Conservation (phyloP, 2,329 filamentous ascomycete species). For the Diaporthe eres region DNA sequence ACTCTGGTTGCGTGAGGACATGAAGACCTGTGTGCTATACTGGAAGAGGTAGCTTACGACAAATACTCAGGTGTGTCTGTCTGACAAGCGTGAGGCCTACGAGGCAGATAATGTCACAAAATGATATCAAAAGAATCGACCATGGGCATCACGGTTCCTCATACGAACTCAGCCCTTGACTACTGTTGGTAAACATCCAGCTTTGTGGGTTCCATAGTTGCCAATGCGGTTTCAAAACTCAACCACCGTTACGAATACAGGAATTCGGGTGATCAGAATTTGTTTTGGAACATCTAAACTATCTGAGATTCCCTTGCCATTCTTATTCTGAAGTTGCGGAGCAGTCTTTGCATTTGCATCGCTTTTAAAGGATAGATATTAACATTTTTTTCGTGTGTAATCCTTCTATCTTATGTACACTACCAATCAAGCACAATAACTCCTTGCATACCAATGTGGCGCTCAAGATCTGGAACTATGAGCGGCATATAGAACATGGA, state of each 20-base stretch:
- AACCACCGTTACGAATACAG: no score
- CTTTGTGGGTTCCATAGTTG: no score
- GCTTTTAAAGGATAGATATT: not conserved
- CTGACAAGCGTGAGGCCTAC: not conserved
- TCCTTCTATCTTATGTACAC: not conserved
- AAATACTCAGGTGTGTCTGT: not conserved
- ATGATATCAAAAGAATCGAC: not conserved
- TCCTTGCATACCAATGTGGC: not conserved
- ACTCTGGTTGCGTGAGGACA: not conserved
- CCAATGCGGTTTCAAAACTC: no score
- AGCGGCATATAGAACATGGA: not conserved
- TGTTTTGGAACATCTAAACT: no score
- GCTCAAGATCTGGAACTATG: not conserved
- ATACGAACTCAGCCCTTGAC: no score
- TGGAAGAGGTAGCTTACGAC: not conserved
- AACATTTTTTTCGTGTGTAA: constrained; percentile 7
- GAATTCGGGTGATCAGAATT: no score
- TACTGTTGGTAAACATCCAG: no score
- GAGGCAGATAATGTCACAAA: not conserved
- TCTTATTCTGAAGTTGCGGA: no score
- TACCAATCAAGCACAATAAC: not conserved
- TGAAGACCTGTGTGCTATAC: not conserved
- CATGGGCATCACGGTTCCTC: not conserved
- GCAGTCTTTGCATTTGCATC: not conserved
- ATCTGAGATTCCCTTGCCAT: not conserved